Percentiles rank a stretch among this genome's conserved stretches.
These are phyloP conservation scores for Geotrichum bryndzae DNA, from an alignment of 1,139 yeast genomes.

Conservation along the genomic window DNA sequence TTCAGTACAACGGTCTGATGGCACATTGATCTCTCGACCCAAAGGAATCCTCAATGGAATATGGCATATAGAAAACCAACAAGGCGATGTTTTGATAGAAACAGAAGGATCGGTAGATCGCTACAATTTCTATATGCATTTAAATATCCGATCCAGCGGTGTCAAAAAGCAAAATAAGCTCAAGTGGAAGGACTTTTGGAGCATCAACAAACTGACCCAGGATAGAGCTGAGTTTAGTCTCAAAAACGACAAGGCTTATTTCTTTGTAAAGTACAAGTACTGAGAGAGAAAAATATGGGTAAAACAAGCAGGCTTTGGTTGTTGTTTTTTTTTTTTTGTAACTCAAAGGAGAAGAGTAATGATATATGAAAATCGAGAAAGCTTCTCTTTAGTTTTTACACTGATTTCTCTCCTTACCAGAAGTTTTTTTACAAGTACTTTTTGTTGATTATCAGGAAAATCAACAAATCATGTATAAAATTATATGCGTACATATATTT, in stretches of 20 bases:
- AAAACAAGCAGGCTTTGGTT: no score
- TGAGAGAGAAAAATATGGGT: not conserved
- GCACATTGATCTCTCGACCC: constrained; percentile 25
- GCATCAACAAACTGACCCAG: constrained; percentile 48
- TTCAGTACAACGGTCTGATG: constrained; percentile 22
- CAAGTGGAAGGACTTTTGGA: constrained; percentile 59
- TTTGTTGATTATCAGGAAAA: no score
- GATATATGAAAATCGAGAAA: no score
- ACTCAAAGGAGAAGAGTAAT: not conserved
- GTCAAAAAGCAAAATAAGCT: constrained; percentile 56
- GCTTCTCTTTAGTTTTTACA: no score
- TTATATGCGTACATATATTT: no score
- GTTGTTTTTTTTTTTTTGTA: not conserved
- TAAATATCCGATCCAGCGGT: constrained; percentile 53
- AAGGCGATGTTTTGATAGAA: constrained; percentile 50
- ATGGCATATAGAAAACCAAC: constrained; percentile 49
- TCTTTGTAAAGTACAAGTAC: constrained; percentile 37
- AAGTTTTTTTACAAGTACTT: no score
- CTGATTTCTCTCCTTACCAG: no score
- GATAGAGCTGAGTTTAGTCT: constrained; percentile 51
- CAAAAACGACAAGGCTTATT: constrained; percentile 69
- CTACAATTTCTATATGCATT: constrained; percentile 57
- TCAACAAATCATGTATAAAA: no score
- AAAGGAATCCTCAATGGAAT: constrained; percentile 39
- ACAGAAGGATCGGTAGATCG: constrained; percentile 56